A percentile compares a stretch with the other conserved stretches of the same genome.
Conservation (phyloP, 75 land plant genomes). For the Ceratopteris richardii region DNA sequence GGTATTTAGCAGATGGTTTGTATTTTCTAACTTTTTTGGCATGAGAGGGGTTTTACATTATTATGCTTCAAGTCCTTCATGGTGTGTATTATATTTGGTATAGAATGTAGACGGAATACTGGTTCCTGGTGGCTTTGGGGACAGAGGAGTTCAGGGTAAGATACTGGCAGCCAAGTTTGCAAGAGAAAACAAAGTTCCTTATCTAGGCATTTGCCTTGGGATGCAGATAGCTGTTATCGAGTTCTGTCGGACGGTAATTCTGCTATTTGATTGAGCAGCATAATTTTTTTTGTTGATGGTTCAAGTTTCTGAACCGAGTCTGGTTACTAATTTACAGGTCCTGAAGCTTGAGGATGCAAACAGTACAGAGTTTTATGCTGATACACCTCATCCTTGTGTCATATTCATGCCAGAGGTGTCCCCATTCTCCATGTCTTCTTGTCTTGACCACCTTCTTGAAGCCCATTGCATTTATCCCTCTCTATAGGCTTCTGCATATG, state of each 20-base stretch:
- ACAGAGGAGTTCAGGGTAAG: constrained; percentile 89
- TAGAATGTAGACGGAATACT: constrained; percentile 71
- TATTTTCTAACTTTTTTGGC: too few relatives aligned
- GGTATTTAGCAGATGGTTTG: too few relatives aligned
- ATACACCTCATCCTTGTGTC: constrained; percentile 69
- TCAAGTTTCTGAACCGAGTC: too few relatives aligned
- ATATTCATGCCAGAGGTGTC: constrained; percentile 99
- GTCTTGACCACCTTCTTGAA: too few relatives aligned
- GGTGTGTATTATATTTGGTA: too few relatives aligned
- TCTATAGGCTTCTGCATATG: too few relatives aligned
- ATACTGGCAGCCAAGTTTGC: constrained; percentile 94
- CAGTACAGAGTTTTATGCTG: constrained; percentile 68
- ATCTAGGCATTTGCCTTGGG: constrained; percentile 91
- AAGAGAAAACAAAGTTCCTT: constrained; percentile 77
- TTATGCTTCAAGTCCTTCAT: too few relatives aligned
- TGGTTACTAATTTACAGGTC: constrained; percentile 51
- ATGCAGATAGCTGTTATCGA: constrained; percentile 98
- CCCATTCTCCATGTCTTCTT: too few relatives aligned
- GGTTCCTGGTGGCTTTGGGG: constrained; percentile 98
- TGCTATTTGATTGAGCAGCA: too few relatives aligned
- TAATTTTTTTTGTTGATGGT: too few relatives aligned
- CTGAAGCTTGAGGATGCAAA: constrained; percentile 71
- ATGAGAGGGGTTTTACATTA: too few relatives aligned
- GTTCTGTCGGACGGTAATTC: constrained; percentile 65
- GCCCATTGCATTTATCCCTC: too few relatives aligned